These are phyloP conservation scores for Dactylonectria estremocensis DNA, from an alignment of 2,329 filamentous ascomycete genomes.

Conservation along the genomic window DNA sequence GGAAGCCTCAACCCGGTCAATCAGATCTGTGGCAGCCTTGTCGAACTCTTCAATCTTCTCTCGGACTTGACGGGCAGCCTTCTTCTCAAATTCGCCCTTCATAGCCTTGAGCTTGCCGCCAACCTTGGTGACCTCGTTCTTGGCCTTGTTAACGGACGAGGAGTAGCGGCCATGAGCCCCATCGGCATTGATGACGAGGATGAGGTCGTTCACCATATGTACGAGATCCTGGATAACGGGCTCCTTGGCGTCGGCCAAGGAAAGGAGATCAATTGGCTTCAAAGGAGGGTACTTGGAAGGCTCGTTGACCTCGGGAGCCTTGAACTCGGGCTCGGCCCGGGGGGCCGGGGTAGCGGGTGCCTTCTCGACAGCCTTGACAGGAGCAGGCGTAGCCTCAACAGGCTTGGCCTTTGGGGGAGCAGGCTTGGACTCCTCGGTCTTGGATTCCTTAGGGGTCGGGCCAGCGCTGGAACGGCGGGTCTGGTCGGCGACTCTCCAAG, in stretches of 20 bases:
- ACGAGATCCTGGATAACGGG: constrained; percentile 93
- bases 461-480: constrained; percentile 74
- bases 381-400: constrained; percentile 41
- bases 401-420: constrained; percentile 50
- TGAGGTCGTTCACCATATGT: constrained; percentile 96
- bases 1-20: constrained; percentile 86
- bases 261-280: constrained; percentile 83
- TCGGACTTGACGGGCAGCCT: constrained; percentile 82
- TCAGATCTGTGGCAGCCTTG: constrained; percentile 87
- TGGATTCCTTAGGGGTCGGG: constrained; percentile 51
- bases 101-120: constrained; percentile 83
- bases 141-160: constrained; percentile 86
- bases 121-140: constrained; percentile 84
- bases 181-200: constrained; percentile 92
- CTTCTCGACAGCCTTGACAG: constrained; percentile 53
- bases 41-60: constrained; percentile 86
- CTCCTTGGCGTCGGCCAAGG: constrained; percentile 82
- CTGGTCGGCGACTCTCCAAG: constrained; percentile 81
- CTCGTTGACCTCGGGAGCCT: constrained; percentile 75
- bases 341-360: constrained; percentile 45
- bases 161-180: constrained; percentile 83
- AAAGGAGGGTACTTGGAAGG: constrained; percentile 75
- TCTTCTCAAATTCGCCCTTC: constrained; percentile 77
- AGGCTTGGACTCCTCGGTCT: constrained; percentile 51
- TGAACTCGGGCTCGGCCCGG: constrained; percentile 56